Percentiles rank a stretch among this genome's conserved stretches.
phyloP scores from a whole-genome alignment of 345 rosid species.

The Moringa oleifera region DNA sequence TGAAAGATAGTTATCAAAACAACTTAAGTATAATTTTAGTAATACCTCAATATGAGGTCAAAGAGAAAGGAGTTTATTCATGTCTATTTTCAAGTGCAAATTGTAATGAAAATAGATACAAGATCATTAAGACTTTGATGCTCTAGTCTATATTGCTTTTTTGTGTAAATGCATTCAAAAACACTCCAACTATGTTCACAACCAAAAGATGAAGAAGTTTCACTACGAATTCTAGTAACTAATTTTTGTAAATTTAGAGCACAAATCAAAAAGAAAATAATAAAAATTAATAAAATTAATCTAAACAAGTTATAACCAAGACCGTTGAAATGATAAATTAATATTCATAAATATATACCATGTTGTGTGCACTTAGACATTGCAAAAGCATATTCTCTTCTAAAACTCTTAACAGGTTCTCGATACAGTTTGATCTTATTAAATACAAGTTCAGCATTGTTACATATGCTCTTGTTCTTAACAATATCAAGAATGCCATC shows the following conservation, averaged over 20 bases:
- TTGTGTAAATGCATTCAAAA: constrained; percentile 1
- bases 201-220: constrained; percentile 2
- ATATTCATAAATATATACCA: not conserved
- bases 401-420: not conserved
- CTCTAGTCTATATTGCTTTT: constrained; percentile 5
- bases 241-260: constrained; percentile 8
- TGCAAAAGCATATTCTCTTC: not conserved
- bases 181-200: constrained; percentile 9
- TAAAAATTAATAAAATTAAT: not conserved
- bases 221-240: not conserved
- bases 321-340: not conserved
- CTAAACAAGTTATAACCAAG: no score
- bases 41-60: no score
- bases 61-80: no score
- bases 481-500: not conserved
- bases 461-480: not conserved
- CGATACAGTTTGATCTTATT: not conserved
- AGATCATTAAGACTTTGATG: constrained; percentile 10
- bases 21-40: no score
- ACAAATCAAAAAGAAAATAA: not conserved
- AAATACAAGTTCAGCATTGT: not conserved
- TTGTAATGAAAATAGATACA: constrained; percentile 10
- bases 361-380: not conserved
- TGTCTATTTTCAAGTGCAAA: not conserved
- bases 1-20: no score